These are phyloP conservation scores for Claviceps paspali DNA, from an alignment of 2,329 filamentous ascomycete species.

Conservation along the genomic window DNA sequence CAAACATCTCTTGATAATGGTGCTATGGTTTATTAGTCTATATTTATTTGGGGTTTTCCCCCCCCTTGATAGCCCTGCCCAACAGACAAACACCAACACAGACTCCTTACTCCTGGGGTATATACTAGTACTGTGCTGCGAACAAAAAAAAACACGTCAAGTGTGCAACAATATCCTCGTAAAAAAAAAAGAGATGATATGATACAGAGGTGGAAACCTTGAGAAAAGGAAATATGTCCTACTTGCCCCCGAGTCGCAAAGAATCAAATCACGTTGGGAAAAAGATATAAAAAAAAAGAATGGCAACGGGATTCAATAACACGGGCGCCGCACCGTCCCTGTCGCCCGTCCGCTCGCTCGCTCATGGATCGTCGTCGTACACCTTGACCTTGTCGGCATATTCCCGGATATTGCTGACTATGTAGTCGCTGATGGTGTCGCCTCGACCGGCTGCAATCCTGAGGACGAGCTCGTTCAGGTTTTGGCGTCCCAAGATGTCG, in stretches of 20 bases:
- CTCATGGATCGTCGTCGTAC: slow-evolving; percentile 42
- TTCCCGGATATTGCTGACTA: slow-evolving; percentile 66
- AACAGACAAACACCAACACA: neutral
- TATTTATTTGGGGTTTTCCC: too few species aligned
- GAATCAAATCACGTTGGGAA: neutral
- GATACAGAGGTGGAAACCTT: too few species aligned
- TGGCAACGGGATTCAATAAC: neutral
- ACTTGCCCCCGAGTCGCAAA: too few species aligned
- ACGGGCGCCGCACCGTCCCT: neutral
- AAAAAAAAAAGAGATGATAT: too few species aligned
- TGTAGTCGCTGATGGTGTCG: slow-evolving; percentile 58
- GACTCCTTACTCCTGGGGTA: neutral
- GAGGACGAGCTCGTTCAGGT: slow-evolving; percentile 80
- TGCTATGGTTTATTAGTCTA: too few species aligned
- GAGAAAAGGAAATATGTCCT: neutral
- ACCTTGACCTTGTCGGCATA: slow-evolving; percentile 78
- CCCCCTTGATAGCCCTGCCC: neutral
- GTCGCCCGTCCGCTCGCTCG: neutral
- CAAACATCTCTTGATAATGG: too few species aligned
- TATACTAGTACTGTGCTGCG: neutral
- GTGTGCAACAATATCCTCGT: too few species aligned
- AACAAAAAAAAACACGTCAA: too few species aligned
- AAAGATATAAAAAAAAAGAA: neutral
- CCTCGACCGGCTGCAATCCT: slow-evolving; percentile 76
- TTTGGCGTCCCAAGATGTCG: slow-evolving; percentile 80